A percentile compares a stretch with the other conserved stretches of the same genome.
Evolutionary conservation across 2,329 filamentous ascomycete genomes (phyloP).

Genomic region (Drechmeria coniospora): DNA sequence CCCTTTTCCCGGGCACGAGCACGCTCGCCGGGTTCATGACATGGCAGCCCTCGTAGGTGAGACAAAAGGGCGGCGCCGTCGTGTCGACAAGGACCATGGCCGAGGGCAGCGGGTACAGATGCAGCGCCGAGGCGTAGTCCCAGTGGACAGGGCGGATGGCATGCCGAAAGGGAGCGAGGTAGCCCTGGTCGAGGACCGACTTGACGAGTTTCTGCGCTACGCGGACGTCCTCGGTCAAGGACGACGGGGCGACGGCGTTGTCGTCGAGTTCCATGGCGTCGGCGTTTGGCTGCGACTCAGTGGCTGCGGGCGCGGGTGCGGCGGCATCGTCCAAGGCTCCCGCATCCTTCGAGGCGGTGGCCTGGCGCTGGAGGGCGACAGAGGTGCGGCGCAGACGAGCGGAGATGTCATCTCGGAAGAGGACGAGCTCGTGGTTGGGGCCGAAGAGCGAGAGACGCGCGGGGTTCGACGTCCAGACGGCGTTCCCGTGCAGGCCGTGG

Average conservation of each 20-base stretch:
- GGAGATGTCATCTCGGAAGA: constrained; percentile 79
- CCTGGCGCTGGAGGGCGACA: constrained; percentile 46
- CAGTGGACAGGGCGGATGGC: constrained; percentile 68
- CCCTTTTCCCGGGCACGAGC: constrained; percentile 51
- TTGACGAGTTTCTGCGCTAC: constrained; percentile 70
- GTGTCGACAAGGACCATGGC: constrained; percentile 70
- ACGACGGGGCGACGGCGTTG: constrained; percentile 6
- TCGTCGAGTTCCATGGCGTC: constrained; percentile 28
- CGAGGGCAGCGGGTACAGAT: constrained; percentile 79
- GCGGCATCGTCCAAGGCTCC: constrained; percentile 9
- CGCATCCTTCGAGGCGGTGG: constrained; percentile 18
- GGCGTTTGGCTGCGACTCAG: constrained; percentile 6
- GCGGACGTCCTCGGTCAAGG: constrained; percentile 30
- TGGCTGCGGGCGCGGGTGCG: constrained; percentile 5
- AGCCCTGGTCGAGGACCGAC: constrained; percentile 80
- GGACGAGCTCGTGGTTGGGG: constrained; percentile 68
- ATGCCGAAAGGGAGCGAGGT: constrained; percentile 76
- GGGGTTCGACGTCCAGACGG: constrained; percentile 83
- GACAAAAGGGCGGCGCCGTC: constrained; percentile 64
- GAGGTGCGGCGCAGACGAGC: constrained; percentile 62
- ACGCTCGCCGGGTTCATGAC: constrained; percentile 84
- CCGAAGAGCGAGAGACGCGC: constrained; percentile 72
- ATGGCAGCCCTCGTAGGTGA: constrained; percentile 90
- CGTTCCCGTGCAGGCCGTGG: constrained; percentile 30
- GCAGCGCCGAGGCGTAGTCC: constrained; percentile 65